Evolutionary conservation across 2,329 filamentous ascomycete species (phyloP).

Genomic region (Gliomastix tumulicola): DNA sequence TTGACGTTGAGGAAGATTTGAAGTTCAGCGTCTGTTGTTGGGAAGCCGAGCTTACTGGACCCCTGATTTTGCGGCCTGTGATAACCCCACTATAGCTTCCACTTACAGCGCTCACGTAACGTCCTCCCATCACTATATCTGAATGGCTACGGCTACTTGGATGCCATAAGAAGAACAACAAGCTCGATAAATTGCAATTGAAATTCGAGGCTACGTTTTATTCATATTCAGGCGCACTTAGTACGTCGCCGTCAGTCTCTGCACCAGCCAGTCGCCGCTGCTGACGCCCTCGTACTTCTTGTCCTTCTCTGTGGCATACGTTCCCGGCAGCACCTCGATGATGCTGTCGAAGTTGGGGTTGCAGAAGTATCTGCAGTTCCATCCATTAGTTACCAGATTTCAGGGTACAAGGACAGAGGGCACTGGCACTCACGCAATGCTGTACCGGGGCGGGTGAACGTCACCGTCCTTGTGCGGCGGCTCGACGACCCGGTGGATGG

Average conservation of each 20-base stretch:
- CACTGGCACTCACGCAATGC: conserved; percentile 59
- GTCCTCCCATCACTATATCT: too few species aligned
- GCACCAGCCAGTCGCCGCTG: conserved; percentile 73
- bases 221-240: too few species aligned
- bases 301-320: conserved; percentile 53
- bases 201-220: too few species aligned
- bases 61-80: too few species aligned
- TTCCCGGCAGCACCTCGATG: conserved; percentile 78
- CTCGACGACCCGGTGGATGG: conserved; percentile 83
- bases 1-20: too few species aligned
- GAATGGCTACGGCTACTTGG: too few species aligned
- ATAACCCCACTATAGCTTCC: too few species aligned
- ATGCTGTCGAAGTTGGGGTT: conserved; percentile 71
- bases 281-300: conserved; percentile 78
- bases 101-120: conserved; percentile 11
- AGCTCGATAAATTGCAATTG: too few species aligned
- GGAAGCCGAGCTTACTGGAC: too few species aligned
- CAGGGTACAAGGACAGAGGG: neutral
- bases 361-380: conserved; percentile 71
- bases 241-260: conserved; percentile 71
- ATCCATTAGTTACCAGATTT: too few species aligned
- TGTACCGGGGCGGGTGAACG: conserved; percentile 71
- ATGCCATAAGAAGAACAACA: too few species aligned
- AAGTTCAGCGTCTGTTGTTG: too few species aligned
- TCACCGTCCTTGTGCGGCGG: conserved; percentile 55